phyloP scores from a whole-genome alignment of 2,329 filamentous ascomycete species.

The Neopestalotiopsis sp. region DNA sequence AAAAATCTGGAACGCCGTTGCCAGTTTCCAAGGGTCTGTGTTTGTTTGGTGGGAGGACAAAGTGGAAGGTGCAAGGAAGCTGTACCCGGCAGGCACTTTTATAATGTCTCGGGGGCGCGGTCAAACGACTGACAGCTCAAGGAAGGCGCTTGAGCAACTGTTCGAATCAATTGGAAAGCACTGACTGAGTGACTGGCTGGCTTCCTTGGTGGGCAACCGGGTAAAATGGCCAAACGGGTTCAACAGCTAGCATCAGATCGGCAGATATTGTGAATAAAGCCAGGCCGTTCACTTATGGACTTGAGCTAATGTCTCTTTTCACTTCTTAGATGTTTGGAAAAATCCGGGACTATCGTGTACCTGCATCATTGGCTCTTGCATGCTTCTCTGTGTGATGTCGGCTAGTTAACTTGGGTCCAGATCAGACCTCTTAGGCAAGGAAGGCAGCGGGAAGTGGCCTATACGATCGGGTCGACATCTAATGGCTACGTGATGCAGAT shows the following conservation, averaged over 20 bases:
- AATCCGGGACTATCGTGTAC: neutral
- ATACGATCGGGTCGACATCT: neutral
- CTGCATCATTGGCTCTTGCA: neutral
- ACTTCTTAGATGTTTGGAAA: neutral
- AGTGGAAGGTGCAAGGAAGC: conserved; percentile 4
- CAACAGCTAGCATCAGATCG: neutral
- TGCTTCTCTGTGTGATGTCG: neutral
- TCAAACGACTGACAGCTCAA: neutral
- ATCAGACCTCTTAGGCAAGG: neutral
- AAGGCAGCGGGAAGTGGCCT: neutral
- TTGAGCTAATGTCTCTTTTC: neutral
- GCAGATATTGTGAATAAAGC: neutral
- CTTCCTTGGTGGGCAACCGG: neutral
- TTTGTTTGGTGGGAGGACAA: conserved; percentile 7
- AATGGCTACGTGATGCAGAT: neutral
- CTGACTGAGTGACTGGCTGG: conserved; percentile 29
- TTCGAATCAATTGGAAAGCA: conserved; percentile 15
- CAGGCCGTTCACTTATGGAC: neutral
- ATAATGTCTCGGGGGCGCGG: conserved; percentile 12
- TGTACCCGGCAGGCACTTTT: conserved; percentile 1
- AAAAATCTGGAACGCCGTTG: neutral
- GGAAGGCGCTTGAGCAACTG: conserved; percentile 5
- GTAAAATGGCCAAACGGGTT: neutral
- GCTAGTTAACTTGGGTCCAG: neutral
- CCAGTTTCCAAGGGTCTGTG: neutral